Evolutionary conservation across 2,329 filamentous ascomycete genomes (phyloP).

Genomic region (Fusarium cicatricum): DNA sequence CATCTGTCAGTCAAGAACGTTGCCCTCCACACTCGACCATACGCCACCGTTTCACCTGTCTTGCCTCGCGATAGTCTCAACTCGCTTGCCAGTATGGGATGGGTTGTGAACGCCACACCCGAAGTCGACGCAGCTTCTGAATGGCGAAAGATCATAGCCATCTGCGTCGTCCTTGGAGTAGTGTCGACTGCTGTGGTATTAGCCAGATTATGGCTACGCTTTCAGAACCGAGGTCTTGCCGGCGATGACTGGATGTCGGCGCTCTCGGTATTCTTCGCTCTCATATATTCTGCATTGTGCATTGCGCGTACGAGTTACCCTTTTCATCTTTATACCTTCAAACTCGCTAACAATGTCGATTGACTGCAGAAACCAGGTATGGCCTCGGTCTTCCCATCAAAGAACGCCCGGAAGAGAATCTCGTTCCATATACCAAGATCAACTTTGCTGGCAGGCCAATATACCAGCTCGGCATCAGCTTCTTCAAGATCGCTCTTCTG

Average conservation of each 20-base stretch:
- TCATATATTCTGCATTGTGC: slow-evolving; percentile 59
- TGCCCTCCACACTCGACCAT: neutral
- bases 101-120: slow-evolving; percentile 59
- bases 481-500: slow-evolving; percentile 63
- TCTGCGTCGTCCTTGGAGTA: slow-evolving; percentile 55
- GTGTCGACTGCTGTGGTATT: slow-evolving; percentile 54
- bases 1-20: neutral
- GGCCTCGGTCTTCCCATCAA: slow-evolving; percentile 59
- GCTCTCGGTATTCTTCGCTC: slow-evolving; percentile 54
- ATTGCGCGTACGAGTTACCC: slow-evolving; percentile 54
- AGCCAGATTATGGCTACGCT: slow-evolving; percentile 53
- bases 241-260: slow-evolving; percentile 56
- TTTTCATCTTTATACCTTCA: no score
- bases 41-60: neutral
- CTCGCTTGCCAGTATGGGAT: slow-evolving; percentile 50
- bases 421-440: slow-evolving; percentile 56
- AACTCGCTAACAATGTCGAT: neutral
- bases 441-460: slow-evolving; percentile 63
- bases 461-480: slow-evolving; percentile 63
- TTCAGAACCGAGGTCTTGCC: slow-evolving; percentile 53
- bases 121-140: slow-evolving; percentile 57
- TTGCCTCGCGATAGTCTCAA: neutral
- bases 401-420: slow-evolving; percentile 53
- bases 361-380: slow-evolving; percentile 57
- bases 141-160: slow-evolving; percentile 57